Evolutionary conservation across 208 protist genomes (phyloP), one percentile per base, ranked within the genome.

Genomic region (Trypanosoma conorhini): DNA sequence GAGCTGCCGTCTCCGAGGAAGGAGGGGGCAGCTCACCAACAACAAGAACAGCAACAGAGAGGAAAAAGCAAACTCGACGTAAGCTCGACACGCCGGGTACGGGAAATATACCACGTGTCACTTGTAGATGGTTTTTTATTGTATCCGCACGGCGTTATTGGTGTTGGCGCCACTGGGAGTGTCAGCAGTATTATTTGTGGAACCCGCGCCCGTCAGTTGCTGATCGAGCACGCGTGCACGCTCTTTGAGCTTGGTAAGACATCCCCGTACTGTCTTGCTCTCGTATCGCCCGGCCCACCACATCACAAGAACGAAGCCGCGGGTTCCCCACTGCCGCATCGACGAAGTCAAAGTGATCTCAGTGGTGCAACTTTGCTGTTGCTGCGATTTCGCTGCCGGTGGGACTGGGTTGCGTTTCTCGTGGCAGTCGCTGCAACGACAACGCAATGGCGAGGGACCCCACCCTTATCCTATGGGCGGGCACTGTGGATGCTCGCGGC

Each of bases 401-500:
- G 66, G 8, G 85, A 92, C 44, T 88, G 79, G 80, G 60, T 79
- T n/a, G 67, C 74, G 3, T 85, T 91, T 57, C 30, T 91, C 30
- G 66, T 85, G 24, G 59, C 77, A 51, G 74, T 42, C 22, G 22
- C 10, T 33, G 50, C 33, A 3, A 30, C 50, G 33, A 66, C 57
- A 24, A 44, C 15, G 7, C 38, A 42, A n/a, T 46, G 40, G 26
- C 48, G 46, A 28, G 9, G 26, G 22, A 21, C 24, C 8, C 5
- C 38, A 62, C 26, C 63, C 5, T 59, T 93, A 24, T 82, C 83
- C 12, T 90, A 87, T 76, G 89, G 89, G 21, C 83, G 89, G 1
- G 78, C 69, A n/a, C 75, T 94, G 64, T 94, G 89, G 89, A 72
- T 92, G 64, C 72, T 94, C 19, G 83, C 86, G n/a, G 79, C 70